phyloP scores from a whole-genome alignment of 2,329 filamentous ascomycete genomes.

The Pseudogymnoascus sp. region DNA sequence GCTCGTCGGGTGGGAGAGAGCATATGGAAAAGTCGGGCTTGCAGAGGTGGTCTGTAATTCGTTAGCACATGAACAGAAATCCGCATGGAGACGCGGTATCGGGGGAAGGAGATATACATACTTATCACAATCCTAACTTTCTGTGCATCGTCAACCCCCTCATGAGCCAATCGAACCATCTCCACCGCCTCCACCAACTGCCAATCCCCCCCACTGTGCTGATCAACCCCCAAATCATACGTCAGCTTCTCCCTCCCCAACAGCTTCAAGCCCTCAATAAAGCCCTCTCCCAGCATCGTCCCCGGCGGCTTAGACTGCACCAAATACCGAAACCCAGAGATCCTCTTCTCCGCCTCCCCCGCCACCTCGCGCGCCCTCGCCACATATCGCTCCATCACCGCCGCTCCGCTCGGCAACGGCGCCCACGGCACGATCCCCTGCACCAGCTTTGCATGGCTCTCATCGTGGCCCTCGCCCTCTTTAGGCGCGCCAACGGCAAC shows the following conservation, averaged over 20 bases:
- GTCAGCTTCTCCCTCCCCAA: constrained; percentile 56
- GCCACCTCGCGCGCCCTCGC: constrained; percentile 51
- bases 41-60: constrained; percentile 68
- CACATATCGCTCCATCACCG: constrained; percentile 59
- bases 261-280: constrained; percentile 60
- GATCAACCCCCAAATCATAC: constrained; percentile 83
- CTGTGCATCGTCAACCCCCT: constrained; percentile 50
- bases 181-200: constrained; percentile 65
- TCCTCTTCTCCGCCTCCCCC: constrained; percentile 47
- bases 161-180: constrained; percentile 62
- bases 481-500: constrained; percentile 55
- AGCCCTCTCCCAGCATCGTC: constrained; percentile 54
- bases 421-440: constrained; percentile 77
- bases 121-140: constrained; percentile 37
- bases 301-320: constrained; percentile 68
- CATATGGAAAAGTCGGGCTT: constrained; percentile 70
- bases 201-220: constrained; percentile 65
- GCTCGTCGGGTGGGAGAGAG: constrained; percentile 42
- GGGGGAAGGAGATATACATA: constrained; percentile 15
- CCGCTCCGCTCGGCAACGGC: constrained; percentile 62
- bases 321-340: constrained; percentile 77
- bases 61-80: constrained; percentile 14
- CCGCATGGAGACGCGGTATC: neutral
- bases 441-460: constrained; percentile 47
- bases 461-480: constrained; percentile 50